Evolutionary conservation across 352 stramenopile genomes (phyloP), one percentile per base, ranked within the genome.

Genomic region (Aphanomyces cochlioides): DNA sequence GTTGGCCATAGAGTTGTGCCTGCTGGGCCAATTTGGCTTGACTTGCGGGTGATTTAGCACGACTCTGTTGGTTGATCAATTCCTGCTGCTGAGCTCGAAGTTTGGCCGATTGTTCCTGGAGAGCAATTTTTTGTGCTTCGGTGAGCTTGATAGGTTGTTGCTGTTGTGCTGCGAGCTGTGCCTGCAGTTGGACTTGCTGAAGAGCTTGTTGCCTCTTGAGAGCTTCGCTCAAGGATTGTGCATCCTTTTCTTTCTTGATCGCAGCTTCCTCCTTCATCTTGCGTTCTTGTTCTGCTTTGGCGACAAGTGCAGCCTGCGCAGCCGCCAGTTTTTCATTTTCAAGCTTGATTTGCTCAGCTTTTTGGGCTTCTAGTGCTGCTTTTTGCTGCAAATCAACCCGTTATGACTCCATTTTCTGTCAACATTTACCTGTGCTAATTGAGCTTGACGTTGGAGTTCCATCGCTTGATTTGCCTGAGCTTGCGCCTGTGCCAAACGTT

Each of bases 11-110:
- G 4, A 80, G 77, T 56, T 93, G 85, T 2, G 85, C 85, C n/a
- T 70, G 40, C 54, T 91, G 84, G 10, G 82, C 82, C 3, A 92
- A 72, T 65, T 92, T 93, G 3, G 84, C 82, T 57, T 93, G 84
- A 39, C 80, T 75, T 43, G 80, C 80, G 12, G 83, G 83, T 7
- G 81, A 86, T 73, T 92, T 93, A 45, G 83, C 83, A 36, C 79
- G 78, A 36, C 77, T 83, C 69, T 93, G 84, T 66, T 92, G 82
- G 70, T 81, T 76, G 38, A 93, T 88, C 12, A 93, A 73, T 56
- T 93, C 85, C 63, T 93, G 83, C 64, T 93, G 85, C 59, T 91
- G 83, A 19, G 80, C 70, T 70, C 84, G 74, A 21, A 88, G 78
- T 47, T 87, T 76, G n/a, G 28, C 47, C 41, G 37, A 72, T 58